A percentile compares a stretch with the other conserved stretches of the same genome.
These are phyloP conservation scores for Iberis amara DNA, from an alignment of 441 rosid genomes.

Conservation along the genomic window DNA sequence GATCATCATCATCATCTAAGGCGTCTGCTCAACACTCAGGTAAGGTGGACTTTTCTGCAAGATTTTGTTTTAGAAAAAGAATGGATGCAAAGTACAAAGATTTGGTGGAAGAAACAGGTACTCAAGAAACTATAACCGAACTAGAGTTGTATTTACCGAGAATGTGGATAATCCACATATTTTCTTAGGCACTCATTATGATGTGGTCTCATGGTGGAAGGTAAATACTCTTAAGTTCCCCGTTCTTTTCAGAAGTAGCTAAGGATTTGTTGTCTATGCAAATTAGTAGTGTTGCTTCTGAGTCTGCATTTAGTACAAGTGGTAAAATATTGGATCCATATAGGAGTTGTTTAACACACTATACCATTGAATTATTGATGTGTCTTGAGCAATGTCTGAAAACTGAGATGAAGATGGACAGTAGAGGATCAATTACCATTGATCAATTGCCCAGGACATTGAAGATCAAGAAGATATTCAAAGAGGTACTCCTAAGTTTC, in stretches of 20 bases:
- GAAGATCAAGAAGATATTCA: background rate
- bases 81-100: background rate
- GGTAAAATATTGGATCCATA: no score
- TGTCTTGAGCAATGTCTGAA: no score
- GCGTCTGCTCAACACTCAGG: no score
- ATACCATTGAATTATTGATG: no score
- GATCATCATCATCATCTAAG: no score
- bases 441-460: background rate
- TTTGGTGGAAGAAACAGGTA: background rate
- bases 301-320: no score
- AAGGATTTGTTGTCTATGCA: no score
- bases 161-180: background rate
- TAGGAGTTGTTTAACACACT: no score
- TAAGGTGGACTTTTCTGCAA: no score
- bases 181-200: background rate
- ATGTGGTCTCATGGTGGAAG: background rate
- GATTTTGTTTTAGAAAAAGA: no score
- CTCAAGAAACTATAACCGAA: background rate
- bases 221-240: background rate
- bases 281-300: no score
- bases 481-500: background rate
- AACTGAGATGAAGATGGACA: background rate
- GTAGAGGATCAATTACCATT: background rate
- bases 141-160: background rate
- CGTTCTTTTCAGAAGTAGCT: background rate